Conservation (phyloP, 495 filamentous ascomycete species). For the Neurospora cerealis region DNA sequence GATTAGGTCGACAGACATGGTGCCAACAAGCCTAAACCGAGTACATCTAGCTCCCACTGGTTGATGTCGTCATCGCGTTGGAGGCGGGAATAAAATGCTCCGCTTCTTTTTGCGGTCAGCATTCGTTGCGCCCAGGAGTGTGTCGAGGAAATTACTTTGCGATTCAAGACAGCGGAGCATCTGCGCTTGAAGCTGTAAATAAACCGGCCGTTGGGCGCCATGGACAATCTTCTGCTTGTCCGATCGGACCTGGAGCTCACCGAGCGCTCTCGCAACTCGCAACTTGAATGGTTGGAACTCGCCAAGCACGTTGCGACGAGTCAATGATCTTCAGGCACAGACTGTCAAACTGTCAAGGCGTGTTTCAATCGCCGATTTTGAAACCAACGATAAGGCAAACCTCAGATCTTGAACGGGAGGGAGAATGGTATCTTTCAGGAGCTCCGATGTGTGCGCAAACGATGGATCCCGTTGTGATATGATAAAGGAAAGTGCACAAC, state of each 20-base stretch:
- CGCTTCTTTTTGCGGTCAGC: neutral
- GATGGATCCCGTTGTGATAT: neutral
- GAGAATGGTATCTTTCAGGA: neutral
- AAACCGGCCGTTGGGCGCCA: neutral
- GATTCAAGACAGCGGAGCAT: neutral
- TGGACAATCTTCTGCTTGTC: neutral
- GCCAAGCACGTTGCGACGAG: neutral
- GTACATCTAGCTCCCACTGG: neutral
- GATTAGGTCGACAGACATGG: neutral
- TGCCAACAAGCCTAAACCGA: neutral
- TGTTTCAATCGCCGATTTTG: neutral
- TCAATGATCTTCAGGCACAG: neutral
- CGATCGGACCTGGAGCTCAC: neutral
- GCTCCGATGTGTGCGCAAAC: neutral
- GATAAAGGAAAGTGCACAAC: neutral
- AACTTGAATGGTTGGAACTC: neutral
- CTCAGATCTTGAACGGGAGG: neutral
- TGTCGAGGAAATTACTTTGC: neutral
- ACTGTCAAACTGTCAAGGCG: neutral
- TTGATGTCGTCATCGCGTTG: neutral
- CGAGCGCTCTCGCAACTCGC: neutral
- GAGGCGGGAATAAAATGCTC: neutral
- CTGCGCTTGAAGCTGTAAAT: neutral
- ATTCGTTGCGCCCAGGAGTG: neutral
- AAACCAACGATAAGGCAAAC: neutral